phyloP scores from a whole-genome alignment of 805 yeast genomes.

The Hanseniaspora thailandica region DNA sequence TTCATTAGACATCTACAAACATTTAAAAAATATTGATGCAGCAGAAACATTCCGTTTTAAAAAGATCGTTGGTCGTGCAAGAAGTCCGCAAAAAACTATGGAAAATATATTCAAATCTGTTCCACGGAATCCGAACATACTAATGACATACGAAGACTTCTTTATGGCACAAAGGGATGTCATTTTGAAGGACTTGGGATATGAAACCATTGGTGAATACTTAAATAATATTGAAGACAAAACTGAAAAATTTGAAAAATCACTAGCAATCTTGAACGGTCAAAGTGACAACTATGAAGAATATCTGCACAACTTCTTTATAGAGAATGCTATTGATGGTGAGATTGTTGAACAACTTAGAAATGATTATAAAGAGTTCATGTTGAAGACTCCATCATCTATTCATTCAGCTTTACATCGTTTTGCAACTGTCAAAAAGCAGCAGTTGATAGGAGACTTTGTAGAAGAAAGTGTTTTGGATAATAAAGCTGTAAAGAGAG shows the following conservation, averaged over 20 bases:
- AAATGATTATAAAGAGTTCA: too few relatives aligned
- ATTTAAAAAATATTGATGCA: background rate
- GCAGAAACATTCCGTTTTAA: background rate
- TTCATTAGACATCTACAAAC: background rate
- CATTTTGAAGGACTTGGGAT: background rate
- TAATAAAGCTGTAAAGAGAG: too few relatives aligned
- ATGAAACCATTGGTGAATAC: background rate
- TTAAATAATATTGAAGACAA: background rate
- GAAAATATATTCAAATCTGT: background rate
- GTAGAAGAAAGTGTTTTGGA: too few relatives aligned
- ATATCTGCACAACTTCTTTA: background rate
- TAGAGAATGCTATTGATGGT: background rate
- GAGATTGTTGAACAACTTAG: background rate
- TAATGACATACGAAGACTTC: background rate
- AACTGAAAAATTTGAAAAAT: too few relatives aligned
- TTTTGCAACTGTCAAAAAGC: too few relatives aligned
- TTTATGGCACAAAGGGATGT: background rate
- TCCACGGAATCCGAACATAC: background rate
- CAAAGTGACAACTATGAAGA: background rate
- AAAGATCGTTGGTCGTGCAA: background rate
- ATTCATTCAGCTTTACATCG: too few relatives aligned
- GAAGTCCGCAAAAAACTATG: background rate
- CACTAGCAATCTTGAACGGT: too few relatives aligned
- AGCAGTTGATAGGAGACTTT: too few relatives aligned
- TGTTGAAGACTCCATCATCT: too few relatives aligned